Evolutionary conservation across 495 filamentous ascomycete genomes (phyloP).

Genomic region (Staphylotrichum longicolle): DNA sequence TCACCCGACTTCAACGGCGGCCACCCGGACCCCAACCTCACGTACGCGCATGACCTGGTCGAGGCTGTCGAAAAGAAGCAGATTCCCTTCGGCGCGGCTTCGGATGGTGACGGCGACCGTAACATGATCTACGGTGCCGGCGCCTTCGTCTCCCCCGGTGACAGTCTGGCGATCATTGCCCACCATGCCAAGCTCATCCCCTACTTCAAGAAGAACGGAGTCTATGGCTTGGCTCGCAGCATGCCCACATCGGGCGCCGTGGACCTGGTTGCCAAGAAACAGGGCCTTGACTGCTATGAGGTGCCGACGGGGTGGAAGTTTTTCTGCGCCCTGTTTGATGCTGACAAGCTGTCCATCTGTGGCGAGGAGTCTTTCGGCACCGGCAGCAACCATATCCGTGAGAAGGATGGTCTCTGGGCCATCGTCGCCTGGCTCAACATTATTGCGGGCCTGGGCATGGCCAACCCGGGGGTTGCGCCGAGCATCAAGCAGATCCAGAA

Average conservation of each 20-base stretch:
- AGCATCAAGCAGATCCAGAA: slow-evolving; percentile 93
- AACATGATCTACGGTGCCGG: slow-evolving; percentile 99
- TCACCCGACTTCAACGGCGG: slow-evolving; percentile 93
- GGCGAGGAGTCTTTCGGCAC: slow-evolving; percentile 98
- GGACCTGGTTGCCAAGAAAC: slow-evolving; percentile 90
- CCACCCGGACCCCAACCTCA: slow-evolving; percentile 96
- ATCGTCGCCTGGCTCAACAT: slow-evolving; percentile 98
- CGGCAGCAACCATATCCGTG: slow-evolving; percentile 97
- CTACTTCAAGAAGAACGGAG: slow-evolving; percentile 95
- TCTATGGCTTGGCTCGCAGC: slow-evolving; percentile 89
- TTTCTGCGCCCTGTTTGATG: slow-evolving; percentile 97
- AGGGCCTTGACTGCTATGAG: slow-evolving; percentile 90
- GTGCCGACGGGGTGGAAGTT: slow-evolving; percentile 99
- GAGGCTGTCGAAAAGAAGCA: slow-evolving; percentile 86
- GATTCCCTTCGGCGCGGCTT: slow-evolving; percentile 94
- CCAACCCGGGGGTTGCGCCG: slow-evolving; percentile 68
- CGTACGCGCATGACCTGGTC: slow-evolving; percentile 95
- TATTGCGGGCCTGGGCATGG: slow-evolving; percentile 87
- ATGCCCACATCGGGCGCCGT: slow-evolving; percentile 97
- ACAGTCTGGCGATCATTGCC: slow-evolving; percentile 95
- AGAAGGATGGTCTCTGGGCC: slow-evolving; percentile 98
- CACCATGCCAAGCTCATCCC: slow-evolving; percentile 94
- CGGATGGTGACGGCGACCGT: slow-evolving; percentile 94
- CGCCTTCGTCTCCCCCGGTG: slow-evolving; percentile 92
- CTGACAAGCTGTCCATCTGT: slow-evolving; percentile 96